Evolutionary conservation across 352 stramenopile species (phyloP).

Genomic region (Phytopythium chamaehyphon): DNA sequence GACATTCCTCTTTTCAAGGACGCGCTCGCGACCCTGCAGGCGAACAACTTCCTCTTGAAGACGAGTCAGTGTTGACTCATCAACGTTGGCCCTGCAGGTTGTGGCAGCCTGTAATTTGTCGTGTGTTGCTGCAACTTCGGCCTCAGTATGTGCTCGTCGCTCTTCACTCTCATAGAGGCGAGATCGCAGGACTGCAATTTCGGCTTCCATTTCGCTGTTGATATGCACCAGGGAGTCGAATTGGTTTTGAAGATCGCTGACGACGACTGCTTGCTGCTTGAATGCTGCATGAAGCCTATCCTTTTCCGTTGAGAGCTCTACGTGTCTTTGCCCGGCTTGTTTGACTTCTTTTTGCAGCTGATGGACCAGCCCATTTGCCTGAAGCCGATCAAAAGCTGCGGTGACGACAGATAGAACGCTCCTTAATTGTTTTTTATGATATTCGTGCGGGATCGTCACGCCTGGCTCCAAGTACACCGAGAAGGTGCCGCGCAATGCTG

Average conservation of each 20-base stretch:
- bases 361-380: not conserved
- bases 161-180: not conserved
- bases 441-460: not conserved
- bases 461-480: slow-evolving; percentile 1
- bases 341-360: not conserved
- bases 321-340: not conserved
- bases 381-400: not conserved
- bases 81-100: not conserved
- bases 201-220: not conserved
- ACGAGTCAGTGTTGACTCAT: not conserved
- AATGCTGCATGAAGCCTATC: not conserved
- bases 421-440: not conserved
- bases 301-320: not conserved
- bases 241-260: not conserved
- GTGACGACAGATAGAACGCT: not conserved
- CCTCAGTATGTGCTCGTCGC: not conserved
- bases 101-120: not conserved
- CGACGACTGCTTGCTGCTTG: not conserved
- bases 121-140: not conserved
- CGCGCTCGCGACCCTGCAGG: slow-evolving; percentile 1
- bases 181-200: not conserved
- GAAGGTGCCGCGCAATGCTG: not conserved
- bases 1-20: slow-evolving; percentile 1
- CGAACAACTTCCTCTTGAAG: not conserved
- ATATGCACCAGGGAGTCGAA: not conserved